phyloP scores from a whole-genome alignment of 2,329 filamentous ascomycete species.

The Calonectria pseudoreteaudii region DNA sequence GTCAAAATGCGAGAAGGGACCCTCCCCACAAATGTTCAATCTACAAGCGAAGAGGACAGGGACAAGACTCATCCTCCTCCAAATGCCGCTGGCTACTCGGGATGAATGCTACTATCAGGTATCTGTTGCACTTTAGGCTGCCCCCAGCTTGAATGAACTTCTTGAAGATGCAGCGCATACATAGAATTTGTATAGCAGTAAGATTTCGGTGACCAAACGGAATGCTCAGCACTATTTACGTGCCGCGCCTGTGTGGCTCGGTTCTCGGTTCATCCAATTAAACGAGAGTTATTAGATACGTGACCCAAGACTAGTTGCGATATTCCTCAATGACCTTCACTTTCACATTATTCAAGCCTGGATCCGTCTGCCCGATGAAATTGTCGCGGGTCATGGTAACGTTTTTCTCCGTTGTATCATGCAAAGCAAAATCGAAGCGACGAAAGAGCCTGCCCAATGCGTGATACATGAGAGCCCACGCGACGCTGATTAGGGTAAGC shows the following conservation, averaged over 20 bases:
- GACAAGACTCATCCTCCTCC: background rate
- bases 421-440: background rate
- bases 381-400: background rate
- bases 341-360: background rate
- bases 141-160: background rate
- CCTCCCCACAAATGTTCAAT: too few species aligned
- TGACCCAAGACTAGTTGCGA: background rate
- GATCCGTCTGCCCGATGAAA: background rate
- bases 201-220: background rate
- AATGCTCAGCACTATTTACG: background rate
- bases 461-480: background rate
- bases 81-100: background rate
- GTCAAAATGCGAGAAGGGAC: background rate
- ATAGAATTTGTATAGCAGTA: background rate
- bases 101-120: background rate
- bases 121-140: background rate
- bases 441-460: background rate
- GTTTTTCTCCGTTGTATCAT: background rate
- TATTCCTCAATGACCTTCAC: background rate
- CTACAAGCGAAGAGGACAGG: too few species aligned
- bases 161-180: background rate
- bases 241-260: background rate
- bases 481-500: background rate
- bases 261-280: background rate
- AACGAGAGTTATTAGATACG: too few species aligned